phyloP scores from a whole-genome alignment of 2,329 filamentous ascomycete species.

The Cercospora sp. region DNA sequence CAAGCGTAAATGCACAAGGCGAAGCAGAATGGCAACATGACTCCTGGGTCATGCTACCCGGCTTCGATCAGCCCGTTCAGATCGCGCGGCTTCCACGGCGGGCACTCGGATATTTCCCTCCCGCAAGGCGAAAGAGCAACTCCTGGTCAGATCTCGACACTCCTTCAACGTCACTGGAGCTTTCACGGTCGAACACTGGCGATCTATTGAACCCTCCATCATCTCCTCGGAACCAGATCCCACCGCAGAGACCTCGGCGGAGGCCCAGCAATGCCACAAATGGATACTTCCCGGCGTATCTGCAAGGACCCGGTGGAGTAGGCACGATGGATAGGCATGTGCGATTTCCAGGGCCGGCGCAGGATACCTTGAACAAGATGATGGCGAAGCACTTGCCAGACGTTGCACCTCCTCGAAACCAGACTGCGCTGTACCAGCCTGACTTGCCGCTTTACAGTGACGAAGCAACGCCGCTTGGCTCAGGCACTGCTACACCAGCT shows the following conservation, averaged over 20 bases:
- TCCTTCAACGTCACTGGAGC: conserved; percentile 65
- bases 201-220: conserved; percentile 34
- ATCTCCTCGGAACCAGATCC: conserved; percentile 39
- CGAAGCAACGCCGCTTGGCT: conserved; percentile 30
- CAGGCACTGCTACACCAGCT: conserved; percentile 33
- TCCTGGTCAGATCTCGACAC: conserved; percentile 63
- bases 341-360: conserved; percentile 74
- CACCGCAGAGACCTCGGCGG: conserved; percentile 43
- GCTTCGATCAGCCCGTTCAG: conserved; percentile 69
- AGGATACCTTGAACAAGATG: conserved; percentile 81
- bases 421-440: conserved; percentile 56
- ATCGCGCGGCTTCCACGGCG: conserved; percentile 81
- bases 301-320: conserved; percentile 83
- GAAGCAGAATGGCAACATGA: conserved; percentile 80
- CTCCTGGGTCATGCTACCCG: conserved; percentile 81
- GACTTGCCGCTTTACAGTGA: conserved; percentile 59
- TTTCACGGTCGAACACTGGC: conserved; percentile 50
- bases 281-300: conserved; percentile 51
- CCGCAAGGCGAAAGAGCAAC: conserved; percentile 80
- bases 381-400: conserved; percentile 80
- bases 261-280: conserved; percentile 42
- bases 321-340: conserved; percentile 74
- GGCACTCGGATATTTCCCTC: conserved; percentile 87
- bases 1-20: conserved; percentile 50
- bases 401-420: conserved; percentile 63